Conservation (phyloP, 2,329 filamentous ascomycete species). For the Calonectria leucothoes region DNA sequence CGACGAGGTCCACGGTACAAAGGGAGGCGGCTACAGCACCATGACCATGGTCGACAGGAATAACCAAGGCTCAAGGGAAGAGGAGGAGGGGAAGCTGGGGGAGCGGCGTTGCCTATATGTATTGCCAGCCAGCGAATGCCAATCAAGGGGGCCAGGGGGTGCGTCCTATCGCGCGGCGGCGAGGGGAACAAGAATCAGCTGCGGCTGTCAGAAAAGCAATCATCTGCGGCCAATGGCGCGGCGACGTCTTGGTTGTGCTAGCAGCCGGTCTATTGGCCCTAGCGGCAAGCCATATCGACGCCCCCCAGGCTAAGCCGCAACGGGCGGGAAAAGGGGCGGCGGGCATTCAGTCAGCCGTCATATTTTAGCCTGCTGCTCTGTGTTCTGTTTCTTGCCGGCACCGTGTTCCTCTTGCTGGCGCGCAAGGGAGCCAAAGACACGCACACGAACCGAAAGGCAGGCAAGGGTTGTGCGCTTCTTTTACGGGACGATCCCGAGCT, state of each 20-base stretch:
- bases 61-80: not conserved
- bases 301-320: not conserved
- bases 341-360: not conserved
- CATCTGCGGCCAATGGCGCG: not conserved
- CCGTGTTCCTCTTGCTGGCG: not conserved
- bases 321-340: not conserved
- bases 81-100: not conserved
- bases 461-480: not conserved
- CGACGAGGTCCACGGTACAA: not conserved
- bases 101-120: not conserved
- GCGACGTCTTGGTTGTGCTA: not conserved
- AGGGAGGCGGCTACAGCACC: not conserved
- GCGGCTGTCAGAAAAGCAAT: slow-evolving; percentile 2
- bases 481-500: not conserved
- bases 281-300: not conserved
- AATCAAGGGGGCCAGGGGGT: not conserved
- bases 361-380: not conserved
- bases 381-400: too few relatives aligned
- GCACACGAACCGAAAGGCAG: not conserved
- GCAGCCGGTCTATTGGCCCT: not conserved
- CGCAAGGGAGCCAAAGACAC: not conserved
- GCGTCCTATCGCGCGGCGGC: not conserved
- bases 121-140: not conserved
- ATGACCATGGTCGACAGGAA: not conserved
- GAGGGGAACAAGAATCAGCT: not conserved